Conservation (phyloP, 2,329 filamentous ascomycete genomes). For the Botrytis medusae region DNA sequence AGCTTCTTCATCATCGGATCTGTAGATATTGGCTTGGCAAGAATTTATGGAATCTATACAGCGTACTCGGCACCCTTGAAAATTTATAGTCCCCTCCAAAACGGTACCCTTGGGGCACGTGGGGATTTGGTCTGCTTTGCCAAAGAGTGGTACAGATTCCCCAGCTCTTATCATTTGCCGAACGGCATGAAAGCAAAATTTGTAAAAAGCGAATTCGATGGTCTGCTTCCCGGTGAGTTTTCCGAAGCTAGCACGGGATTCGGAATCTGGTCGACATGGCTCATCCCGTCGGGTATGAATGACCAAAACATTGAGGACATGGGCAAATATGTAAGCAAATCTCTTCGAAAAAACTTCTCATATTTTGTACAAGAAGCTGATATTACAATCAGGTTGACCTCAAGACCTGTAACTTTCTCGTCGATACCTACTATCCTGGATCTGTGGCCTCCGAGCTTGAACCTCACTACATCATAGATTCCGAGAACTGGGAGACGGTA, state of each 20-base stretch:
- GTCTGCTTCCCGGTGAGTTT: slow-evolving; percentile 88
- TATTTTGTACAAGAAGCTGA: neutral
- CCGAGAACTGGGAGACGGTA: slow-evolving; percentile 73
- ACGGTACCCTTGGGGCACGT: slow-evolving; percentile 51
- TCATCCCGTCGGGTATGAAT: slow-evolving; percentile 82
- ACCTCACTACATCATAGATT: slow-evolving; percentile 75
- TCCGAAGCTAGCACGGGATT: slow-evolving; percentile 68
- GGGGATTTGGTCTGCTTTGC: slow-evolving; percentile 81
- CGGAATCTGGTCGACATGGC: slow-evolving; percentile 74
- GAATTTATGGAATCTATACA: slow-evolving; percentile 73
- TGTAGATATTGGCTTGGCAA: slow-evolving; percentile 64
- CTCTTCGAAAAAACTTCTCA: neutral
- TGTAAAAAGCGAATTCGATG: slow-evolving; percentile 84
- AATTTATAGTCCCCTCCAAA: slow-evolving; percentile 66
- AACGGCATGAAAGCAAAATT: slow-evolving; percentile 84
- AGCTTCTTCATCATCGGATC: slow-evolving; percentile 61
- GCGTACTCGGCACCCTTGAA: slow-evolving; percentile 80
- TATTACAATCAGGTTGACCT: slow-evolving; percentile 57
- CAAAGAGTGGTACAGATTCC: slow-evolving; percentile 98
- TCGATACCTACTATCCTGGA: slow-evolving; percentile 79
- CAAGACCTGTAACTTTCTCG: slow-evolving; percentile 73
- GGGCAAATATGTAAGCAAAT: slow-evolving; percentile 71
- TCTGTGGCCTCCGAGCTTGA: slow-evolving; percentile 64
- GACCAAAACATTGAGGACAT: slow-evolving; percentile 84
- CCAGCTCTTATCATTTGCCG: slow-evolving; percentile 87